Evolutionary conservation across 306 rosid genomes (phyloP).

Genomic region (Hippophae tibetana): DNA sequence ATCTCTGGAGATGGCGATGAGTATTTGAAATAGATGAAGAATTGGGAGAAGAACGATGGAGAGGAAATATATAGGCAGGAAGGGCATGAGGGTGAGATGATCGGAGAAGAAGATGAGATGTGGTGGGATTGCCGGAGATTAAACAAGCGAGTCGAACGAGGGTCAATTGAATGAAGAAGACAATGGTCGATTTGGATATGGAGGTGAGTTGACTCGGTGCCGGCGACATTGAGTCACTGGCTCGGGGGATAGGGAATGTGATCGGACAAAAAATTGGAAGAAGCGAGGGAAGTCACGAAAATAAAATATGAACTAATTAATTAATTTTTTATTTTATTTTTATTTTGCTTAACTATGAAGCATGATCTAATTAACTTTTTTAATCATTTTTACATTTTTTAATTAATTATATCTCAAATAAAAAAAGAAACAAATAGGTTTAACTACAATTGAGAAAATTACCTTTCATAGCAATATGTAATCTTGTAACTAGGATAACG

Average conservation of each 20-base stretch:
- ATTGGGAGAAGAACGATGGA: slow-evolving; percentile 42
- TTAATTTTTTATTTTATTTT: too few relatives aligned
- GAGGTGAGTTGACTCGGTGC: slow-evolving; percentile 20
- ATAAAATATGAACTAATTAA: background rate
- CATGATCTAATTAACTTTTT: too few relatives aligned
- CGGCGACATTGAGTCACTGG: slow-evolving; percentile 28
- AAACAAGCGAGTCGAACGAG: background rate
- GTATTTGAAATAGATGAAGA: slow-evolving; percentile 21
- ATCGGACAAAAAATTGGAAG: background rate
- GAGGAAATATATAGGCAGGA: slow-evolving; percentile 64
- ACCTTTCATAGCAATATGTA: too few relatives aligned
- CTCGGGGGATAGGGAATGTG: background rate
- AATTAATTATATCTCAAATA: too few relatives aligned
- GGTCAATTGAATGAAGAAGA: slow-evolving; percentile 7
- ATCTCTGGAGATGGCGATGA: slow-evolving; percentile 63
- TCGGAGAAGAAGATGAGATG: slow-evolving; percentile 20
- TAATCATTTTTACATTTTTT: too few relatives aligned
- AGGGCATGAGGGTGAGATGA: slow-evolving; percentile 20
- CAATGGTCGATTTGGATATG: slow-evolving; percentile 10
- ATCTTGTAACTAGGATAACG: too few relatives aligned
- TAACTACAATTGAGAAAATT: too few relatives aligned
- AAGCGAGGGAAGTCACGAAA: background rate
- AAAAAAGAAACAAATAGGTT: too few relatives aligned
- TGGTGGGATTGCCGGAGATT: slow-evolving; percentile 27
- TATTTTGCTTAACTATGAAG: too few relatives aligned